Evolutionary conservation across 371 early-diverging fungal species (phyloP).

Genomic region (Mucor velutinosus): DNA sequence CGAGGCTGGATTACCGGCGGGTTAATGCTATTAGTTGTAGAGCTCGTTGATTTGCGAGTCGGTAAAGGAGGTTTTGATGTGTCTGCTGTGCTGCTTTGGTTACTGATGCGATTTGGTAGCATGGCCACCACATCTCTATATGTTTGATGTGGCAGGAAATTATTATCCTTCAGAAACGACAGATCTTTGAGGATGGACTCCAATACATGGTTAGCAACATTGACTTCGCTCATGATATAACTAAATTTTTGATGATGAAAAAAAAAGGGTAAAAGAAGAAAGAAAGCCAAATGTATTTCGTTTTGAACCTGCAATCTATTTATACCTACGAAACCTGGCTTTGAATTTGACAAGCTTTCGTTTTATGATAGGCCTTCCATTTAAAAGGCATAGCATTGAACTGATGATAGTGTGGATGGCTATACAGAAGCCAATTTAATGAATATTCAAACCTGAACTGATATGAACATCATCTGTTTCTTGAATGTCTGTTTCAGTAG

Average conservation of each 20-base stretch:
- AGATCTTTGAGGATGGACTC: slow-evolving; percentile 47
- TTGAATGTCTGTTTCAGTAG: not conserved
- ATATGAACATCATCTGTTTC: not conserved
- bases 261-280: slow-evolving; percentile 1
- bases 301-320: not conserved
- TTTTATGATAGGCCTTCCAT: not conserved
- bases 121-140: slow-evolving; percentile 39
- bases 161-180: slow-evolving; percentile 41
- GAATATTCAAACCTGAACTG: not conserved
- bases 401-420: not conserved
- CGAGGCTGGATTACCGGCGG: slow-evolving; percentile 22
- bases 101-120: slow-evolving; percentile 30
- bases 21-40: slow-evolving; percentile 1
- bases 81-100: not conserved
- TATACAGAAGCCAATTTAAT: not conserved
- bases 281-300: not conserved
- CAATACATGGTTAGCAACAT: slow-evolving; percentile 45
- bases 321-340: not conserved
- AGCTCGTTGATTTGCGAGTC: slow-evolving; percentile 36
- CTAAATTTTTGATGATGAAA: not conserved
- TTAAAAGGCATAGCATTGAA: not conserved
- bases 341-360: not conserved
- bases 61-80: slow-evolving; percentile 40
- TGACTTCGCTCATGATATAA: slow-evolving; percentile 21
- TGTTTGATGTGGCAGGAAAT: slow-evolving; percentile 34